These are phyloP conservation scores for Skeletonema tropicum DNA, from an alignment of 108 stramenopile genomes.

Conservation along the genomic window DNA sequence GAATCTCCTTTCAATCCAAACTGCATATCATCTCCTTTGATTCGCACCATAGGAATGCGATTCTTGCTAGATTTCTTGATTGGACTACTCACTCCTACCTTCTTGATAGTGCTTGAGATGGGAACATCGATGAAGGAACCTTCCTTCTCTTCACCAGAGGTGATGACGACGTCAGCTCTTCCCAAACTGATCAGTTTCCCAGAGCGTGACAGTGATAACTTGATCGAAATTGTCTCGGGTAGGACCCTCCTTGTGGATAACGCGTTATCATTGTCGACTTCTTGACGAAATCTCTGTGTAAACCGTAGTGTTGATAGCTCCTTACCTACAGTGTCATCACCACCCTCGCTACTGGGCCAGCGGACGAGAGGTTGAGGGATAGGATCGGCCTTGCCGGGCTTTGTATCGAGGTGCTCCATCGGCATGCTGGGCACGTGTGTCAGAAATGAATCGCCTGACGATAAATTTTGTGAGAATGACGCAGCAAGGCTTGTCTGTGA, in stretches of 20 bases:
- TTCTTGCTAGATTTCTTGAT: not conserved
- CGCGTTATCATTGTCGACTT: not conserved
- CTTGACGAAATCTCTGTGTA: not conserved
- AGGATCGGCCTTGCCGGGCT: not conserved
- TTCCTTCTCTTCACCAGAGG: not conserved
- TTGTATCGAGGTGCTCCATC: not conserved
- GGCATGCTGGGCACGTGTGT: not conserved
- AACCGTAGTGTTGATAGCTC: not conserved
- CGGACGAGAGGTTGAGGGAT: not conserved
- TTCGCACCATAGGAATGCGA: not conserved
- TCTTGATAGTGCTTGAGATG: not conserved
- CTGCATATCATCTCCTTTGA: slow-evolving; percentile 12
- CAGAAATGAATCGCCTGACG: not conserved
- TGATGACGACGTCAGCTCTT: not conserved
- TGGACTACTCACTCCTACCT: not conserved
- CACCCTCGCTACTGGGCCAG: not conserved
- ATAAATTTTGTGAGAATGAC: not conserved
- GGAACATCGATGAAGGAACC: not conserved
- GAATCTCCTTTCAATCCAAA: not conserved
- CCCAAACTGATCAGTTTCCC: not conserved
- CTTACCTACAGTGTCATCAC: not conserved
- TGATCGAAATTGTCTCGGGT: not conserved
- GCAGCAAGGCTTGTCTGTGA: not conserved
- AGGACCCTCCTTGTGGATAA: not conserved
- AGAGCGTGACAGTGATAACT: not conserved